A percentile compares a stretch with the other conserved stretches of the same genome.
phyloP scores from a whole-genome alignment of 495 filamentous ascomycete species.

The Thermothielavioides terrestris region DNA sequence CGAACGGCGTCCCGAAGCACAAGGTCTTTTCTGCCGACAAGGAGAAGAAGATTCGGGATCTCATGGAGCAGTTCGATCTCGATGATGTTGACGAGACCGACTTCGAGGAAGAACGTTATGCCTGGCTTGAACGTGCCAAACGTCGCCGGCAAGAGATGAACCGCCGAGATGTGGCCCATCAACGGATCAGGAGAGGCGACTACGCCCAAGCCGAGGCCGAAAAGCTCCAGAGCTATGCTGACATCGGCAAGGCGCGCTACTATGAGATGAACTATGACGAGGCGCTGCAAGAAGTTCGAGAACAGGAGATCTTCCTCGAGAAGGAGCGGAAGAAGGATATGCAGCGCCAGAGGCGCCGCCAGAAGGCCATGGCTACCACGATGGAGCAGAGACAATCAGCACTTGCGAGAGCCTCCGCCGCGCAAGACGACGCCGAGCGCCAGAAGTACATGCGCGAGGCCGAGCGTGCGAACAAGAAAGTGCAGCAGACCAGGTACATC shows the following conservation, averaged over 20 bases:
- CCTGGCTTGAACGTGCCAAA: slow-evolving; percentile 43
- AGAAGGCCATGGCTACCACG: slow-evolving; percentile 84
- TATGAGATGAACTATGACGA: slow-evolving; percentile 46
- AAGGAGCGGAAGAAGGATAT: slow-evolving; percentile 99
- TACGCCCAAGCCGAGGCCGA: slow-evolving; percentile 24
- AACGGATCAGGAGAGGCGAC: slow-evolving; percentile 43
- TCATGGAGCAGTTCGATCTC: slow-evolving; percentile 57
- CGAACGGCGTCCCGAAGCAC: slow-evolving; percentile 44
- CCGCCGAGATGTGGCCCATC: slow-evolving; percentile 45
- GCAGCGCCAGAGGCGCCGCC: slow-evolving; percentile 93
- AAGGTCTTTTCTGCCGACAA: slow-evolving; percentile 54
- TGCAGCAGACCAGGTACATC: slow-evolving; percentile 70
- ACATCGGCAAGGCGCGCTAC: slow-evolving; percentile 42
- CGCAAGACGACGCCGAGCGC: slow-evolving; percentile 70
- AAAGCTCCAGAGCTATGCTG: slow-evolving; percentile 39
- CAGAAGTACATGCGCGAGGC: slow-evolving; percentile 70
- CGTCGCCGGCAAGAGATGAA: slow-evolving; percentile 58
- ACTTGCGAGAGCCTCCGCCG: slow-evolving; percentile 60
- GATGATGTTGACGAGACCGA: slow-evolving; percentile 59
- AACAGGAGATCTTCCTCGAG: slow-evolving; percentile 83
- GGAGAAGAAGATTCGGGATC: slow-evolving; percentile 56
- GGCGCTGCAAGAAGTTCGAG: slow-evolving; percentile 76
- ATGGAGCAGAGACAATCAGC: slow-evolving; percentile 79
- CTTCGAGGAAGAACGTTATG: slow-evolving; percentile 49
- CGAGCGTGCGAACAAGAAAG: slow-evolving; percentile 79